Base-by-base conservation (phyloP, 805 yeast species). In the Monosporozyma aquatica region DNA sequence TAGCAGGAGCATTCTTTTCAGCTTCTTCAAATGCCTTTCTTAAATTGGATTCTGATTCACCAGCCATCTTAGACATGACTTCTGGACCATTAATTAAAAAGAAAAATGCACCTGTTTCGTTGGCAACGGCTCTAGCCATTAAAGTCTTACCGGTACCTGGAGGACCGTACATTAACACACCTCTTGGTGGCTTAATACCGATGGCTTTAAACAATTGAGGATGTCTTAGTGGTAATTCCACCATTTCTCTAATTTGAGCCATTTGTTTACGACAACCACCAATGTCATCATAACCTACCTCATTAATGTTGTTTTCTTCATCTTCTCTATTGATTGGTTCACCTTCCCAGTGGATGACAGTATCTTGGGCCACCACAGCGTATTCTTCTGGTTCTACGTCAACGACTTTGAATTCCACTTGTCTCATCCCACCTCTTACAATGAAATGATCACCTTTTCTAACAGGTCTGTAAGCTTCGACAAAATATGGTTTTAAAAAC, bases 121-220 rank as follows among this genome's bases (percentile, higher is more conserved):
- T 92, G 38, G 98, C 98, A 41, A 92, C 98, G n/a, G 98, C 98
- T 65, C 98, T 81, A 2, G 98, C 98, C 95, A 92, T 87, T 54
- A 92, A 74, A 25, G 98, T 92, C 69, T 92, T 92, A 84, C 98
- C 98, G 13, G 98, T 92, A 78, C 98, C 98, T 26, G 98, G 98
- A 39, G 98, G 98, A 60, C 98, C 98, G 65, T 84, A 92, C 95
- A 86, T 85, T 60, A 92, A 76, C 47, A 92, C 87, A 72, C 98
- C 98, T 66, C 87, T 85, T 51, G 98, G 98, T 34, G 98, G 98
- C 66, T 92, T 92, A 64, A 92, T 92, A 76, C 98, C 98, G 59
- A 92, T 90, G 29, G 94, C 80, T 71, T 92, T 92, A 75, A 92
- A 92, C 57, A 92, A 76, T 69, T 92, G 97, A 41, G 98, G 98